Evolutionary conservation across 345 rosid species (phyloP), one percentile per base, ranked within the genome.

Genomic region (Excoecaria agallocha): DNA sequence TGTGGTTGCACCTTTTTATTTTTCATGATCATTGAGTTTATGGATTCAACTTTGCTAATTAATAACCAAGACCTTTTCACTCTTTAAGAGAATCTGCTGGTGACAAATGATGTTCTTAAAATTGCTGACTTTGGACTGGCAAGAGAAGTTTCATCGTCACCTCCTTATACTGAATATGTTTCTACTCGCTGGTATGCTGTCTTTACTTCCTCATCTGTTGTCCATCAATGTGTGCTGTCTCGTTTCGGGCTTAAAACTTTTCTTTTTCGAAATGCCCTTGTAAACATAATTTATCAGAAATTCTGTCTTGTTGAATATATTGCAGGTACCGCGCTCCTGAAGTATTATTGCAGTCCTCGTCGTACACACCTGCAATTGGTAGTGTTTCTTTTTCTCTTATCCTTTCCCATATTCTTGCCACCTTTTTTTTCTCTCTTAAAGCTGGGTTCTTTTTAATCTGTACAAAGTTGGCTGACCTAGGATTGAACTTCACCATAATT

Each of bases 121-220:
- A 92, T 94, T 84, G 98, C 97, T 62, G 98, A 94, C 84, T 90
- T 94, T 88, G 98, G 98, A 67, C 82, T 94, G 77, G 96, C 97
- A 70, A 92, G 98, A 86, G 98, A 94, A 84, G 88, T 94, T 74
- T 86, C 87, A 41, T 94, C 98, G 63, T 65, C 77, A 84, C 96
- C 98, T 81, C 97, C 98, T 72, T 94, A 90, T 77, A 94, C 98
- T 63, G 98, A 94, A 85, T 94, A 94, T 87, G 98, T 94, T 65
- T 94, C 98, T 70, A 94, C 97, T 6, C 88, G 97, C 46, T 94
- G 98, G 97, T 94, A 79, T 82, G 89, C 78, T 30, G 41, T 66
- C 51, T 41, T 66, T 43, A 37, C 17, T 3, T 17, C 50, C 41
- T 67, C 30, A 65, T 76, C 57, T 46, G 19, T 6, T 76, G 59